Percentiles rank a stretch among this genome's conserved stretches.
Evolutionary conservation across 345 rosid genomes (phyloP).

Genomic region (Barbarea vulgaris): DNA sequence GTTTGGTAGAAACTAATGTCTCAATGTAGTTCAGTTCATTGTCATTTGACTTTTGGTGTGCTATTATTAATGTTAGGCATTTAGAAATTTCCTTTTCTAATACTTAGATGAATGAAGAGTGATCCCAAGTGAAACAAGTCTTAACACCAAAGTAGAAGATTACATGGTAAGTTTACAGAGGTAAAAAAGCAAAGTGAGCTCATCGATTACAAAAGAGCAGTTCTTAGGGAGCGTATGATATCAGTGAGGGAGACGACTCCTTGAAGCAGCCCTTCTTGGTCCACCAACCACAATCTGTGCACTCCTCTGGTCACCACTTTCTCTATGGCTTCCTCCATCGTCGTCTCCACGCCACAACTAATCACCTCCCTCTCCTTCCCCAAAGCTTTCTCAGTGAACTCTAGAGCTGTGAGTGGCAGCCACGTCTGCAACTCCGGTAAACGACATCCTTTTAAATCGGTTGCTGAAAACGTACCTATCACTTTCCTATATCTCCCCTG

Average conservation of each 20-base stretch:
- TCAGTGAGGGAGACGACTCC: conserved; percentile 76
- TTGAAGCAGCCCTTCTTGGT: conserved; percentile 50
- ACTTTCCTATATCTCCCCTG: conserved; percentile 72
- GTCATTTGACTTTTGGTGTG: conserved; percentile 20
- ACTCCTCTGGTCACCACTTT: conserved; percentile 67
- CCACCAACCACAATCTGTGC: conserved; percentile 80
- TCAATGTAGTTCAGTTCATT: conserved; percentile 26
- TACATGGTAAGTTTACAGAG: not conserved
- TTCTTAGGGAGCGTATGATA: conserved; percentile 56
- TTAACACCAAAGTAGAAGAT: not conserved
- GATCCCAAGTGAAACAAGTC: not conserved
- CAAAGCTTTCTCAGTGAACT: conserved; percentile 53
- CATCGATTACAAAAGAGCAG: conserved; percentile 1
- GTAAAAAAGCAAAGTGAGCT: not conserved
- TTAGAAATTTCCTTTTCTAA: not conserved
- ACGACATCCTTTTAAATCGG: conserved; percentile 78
- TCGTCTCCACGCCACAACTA: conserved; percentile 48
- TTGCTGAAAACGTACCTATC: conserved; percentile 75
- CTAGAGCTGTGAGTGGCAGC: conserved; percentile 54
- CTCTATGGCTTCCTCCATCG: conserved; percentile 57
- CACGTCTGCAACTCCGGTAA: conserved; percentile 59
- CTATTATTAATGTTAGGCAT: conserved; percentile 17
- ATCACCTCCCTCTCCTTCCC: conserved; percentile 48
- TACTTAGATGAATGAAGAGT: not conserved
- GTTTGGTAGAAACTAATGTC: conserved; percentile 19